Evolutionary conservation across 2,329 filamentous ascomycete genomes (phyloP), one percentile per base, ranked within the genome.

Genomic region (Albifimbria verrucaria): DNA sequence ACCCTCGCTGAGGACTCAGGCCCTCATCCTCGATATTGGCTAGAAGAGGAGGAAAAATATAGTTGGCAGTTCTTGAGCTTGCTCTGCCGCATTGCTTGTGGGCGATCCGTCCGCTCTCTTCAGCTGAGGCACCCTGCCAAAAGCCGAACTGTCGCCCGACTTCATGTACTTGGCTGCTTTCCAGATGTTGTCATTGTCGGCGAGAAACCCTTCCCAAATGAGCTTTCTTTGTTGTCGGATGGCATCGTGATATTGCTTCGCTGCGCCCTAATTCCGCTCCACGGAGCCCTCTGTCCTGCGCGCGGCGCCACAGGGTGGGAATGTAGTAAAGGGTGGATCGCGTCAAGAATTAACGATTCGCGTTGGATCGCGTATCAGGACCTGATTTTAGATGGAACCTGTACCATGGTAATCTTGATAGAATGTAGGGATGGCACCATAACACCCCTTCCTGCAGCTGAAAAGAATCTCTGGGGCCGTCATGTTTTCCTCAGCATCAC

Each of bases 141-240:
- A 64, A 23, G 57, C 57, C 21, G 59, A 51, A 3, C 54, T 55
- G 42, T 58, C 52, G 25, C 57, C 54, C 2, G 57, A 55, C 39
- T 61, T 54, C 15, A 68, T 51, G 41, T 68, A 66, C 48, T 61
- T 65, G 3, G 63, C 62, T 20, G 61, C 63, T 48, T 65, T 55
- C 64, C 57, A 68, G 45, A 66, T 65, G 36, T 67, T 66, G 22
- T 56, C 52, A 42, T 62, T 55, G 49, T 66, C 61, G 0, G 52
- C 62, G 10, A 67, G 57, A 36, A 66, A 65, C 32, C 61, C 60
- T 7, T 66, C 45, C 60, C 57, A 65, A 44, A 65, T 58, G 21
- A 44, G 18, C 47, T 55, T 55, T 46, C 55, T 58, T 42, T 58
- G 54, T 28, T 62, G 28, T 48, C 59, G 53, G 21, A 66, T 65